A percentile compares a stretch with the other conserved stretches of the same genome.
Conservation (phyloP, 169 alveolate genomes). For the Eimeria brunetti region DNA sequence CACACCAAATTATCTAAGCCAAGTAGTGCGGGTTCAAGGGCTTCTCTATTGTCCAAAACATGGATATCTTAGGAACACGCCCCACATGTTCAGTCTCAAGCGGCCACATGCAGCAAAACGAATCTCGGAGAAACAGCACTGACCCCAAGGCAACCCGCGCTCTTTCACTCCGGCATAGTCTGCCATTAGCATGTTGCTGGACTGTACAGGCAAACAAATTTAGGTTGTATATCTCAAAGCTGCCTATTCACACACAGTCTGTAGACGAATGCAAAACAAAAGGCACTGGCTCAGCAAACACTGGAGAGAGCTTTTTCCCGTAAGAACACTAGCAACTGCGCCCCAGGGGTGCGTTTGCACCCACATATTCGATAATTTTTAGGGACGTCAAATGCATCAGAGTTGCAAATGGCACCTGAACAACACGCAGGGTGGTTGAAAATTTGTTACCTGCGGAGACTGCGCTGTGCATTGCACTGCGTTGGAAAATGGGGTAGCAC, state of each 20-base stretch:
- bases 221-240: background rate
- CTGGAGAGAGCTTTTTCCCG: background rate
- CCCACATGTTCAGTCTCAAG: background rate
- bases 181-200: background rate
- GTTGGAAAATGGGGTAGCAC: background rate
- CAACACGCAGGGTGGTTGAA: background rate
- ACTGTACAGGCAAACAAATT: background rate
- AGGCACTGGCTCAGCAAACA: background rate
- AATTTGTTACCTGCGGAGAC: background rate
- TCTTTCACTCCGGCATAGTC: background rate
- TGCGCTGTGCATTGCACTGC: background rate
- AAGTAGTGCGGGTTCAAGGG: background rate
- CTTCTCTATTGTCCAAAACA: background rate
- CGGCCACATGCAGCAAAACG: background rate
- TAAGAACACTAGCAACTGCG: background rate
- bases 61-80: background rate
- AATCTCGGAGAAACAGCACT: background rate
- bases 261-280: background rate
- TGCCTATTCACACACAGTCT: background rate
- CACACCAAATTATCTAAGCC: background rate
- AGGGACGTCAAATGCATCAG: background rate
- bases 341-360: background rate
- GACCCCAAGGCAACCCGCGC: background rate
- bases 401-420: background rate
- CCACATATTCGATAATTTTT: background rate